Percentiles rank a stretch among this genome's conserved stretches.
phyloP scores from a whole-genome alignment of 2,329 filamentous ascomycete species.

The Epichloe baconii region DNA sequence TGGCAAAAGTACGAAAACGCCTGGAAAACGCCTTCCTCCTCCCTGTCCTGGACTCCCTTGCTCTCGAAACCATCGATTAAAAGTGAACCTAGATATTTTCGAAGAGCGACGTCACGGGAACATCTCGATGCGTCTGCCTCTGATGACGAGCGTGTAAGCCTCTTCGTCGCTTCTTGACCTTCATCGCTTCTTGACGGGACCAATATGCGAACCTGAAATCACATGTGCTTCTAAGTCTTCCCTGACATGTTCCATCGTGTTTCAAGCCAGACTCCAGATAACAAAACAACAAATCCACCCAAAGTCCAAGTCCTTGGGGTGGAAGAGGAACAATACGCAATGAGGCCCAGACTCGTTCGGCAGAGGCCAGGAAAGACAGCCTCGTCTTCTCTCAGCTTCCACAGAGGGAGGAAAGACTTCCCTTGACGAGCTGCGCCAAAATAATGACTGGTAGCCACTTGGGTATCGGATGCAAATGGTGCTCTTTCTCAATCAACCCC shows the following conservation, averaged over 20 bases:
- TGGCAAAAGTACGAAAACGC: not conserved
- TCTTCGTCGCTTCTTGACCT: too few relatives aligned
- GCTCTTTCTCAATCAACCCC: not conserved
- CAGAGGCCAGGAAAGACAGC: not conserved
- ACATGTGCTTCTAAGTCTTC: too few relatives aligned
- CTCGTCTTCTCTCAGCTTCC: not conserved
- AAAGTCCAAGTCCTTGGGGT: not conserved
- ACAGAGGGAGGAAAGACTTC: not conserved
- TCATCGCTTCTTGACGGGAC: too few relatives aligned
- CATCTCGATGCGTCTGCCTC: not conserved
- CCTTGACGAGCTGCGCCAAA: not conserved
- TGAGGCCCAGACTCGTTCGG: not conserved
- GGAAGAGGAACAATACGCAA: not conserved
- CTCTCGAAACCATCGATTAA: not conserved
- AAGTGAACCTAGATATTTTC: not conserved
- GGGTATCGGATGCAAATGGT: slow-evolving; percentile 1
- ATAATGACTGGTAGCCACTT: slow-evolving; percentile 1
- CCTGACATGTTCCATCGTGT: too few relatives aligned
- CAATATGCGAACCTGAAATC: too few relatives aligned
- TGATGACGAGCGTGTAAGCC: too few relatives aligned
- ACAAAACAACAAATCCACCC: not conserved
- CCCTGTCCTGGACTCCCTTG: not conserved
- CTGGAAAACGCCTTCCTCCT: slow-evolving; percentile 1
- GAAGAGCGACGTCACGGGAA: not conserved
- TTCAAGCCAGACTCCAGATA: not conserved